Evolutionary conservation across 2,329 filamentous ascomycete species (phyloP).

Genomic region (Cercospora sojina): DNA sequence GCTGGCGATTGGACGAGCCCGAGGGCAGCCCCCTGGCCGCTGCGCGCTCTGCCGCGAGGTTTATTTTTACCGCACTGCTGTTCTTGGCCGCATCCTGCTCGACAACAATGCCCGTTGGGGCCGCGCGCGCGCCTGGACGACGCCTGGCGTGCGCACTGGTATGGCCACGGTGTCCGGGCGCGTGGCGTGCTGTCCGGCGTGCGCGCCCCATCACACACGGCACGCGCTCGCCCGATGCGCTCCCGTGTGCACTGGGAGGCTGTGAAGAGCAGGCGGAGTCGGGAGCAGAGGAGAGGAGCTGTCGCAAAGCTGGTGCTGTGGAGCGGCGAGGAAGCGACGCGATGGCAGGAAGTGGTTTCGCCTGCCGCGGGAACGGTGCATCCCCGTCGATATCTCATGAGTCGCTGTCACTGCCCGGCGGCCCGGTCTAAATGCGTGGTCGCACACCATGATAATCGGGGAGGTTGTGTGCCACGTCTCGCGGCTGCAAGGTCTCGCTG

Average conservation of each 20-base stretch:
- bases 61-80: neutral
- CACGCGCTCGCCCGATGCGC: neutral
- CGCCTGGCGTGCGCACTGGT: neutral
- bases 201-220: neutral
- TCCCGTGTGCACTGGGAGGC: neutral
- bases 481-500: constrained; percentile 42
- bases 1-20: neutral
- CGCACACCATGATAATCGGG: neutral
- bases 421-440: neutral
- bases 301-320: too few species aligned
- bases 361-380: neutral
- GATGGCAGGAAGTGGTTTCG: neutral
- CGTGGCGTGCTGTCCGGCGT: neutral
- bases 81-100: neutral
- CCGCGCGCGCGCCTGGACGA: neutral
- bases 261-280: neutral
- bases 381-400: neutral
- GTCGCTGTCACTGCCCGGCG: neutral
- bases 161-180: neutral
- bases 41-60: neutral
- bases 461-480: neutral
- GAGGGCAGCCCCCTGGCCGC: neutral
- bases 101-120: neutral
- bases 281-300: too few species aligned
- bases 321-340: neutral